Evolutionary conservation across 306 rosid genomes (phyloP).

Genomic region (Pyrus bretschneideri): DNA sequence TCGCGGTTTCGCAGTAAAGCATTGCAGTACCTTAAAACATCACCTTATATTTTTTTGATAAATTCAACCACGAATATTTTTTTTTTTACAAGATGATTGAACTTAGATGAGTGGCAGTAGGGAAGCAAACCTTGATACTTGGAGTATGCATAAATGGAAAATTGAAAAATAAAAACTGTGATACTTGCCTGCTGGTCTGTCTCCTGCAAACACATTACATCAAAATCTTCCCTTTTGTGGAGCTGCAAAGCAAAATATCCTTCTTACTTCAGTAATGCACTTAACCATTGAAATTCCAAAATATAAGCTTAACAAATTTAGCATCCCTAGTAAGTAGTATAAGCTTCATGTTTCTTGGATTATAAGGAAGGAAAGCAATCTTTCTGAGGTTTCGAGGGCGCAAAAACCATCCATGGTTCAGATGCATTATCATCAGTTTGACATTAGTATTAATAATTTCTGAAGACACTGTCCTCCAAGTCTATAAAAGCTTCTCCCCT

Average conservation of each 20-base stretch:
- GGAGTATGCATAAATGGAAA: not conserved
- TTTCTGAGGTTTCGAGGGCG: slow-evolving; percentile 91
- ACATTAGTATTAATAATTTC: slow-evolving; percentile 20
- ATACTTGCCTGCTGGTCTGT: slow-evolving; percentile 82
- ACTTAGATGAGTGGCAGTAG: not conserved
- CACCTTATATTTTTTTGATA: too few relatives aligned
- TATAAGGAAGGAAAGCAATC: slow-evolving; percentile 85
- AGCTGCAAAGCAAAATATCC: slow-evolving; percentile 76
- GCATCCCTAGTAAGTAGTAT: slow-evolving; percentile 49
- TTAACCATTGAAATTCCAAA: slow-evolving; percentile 95
- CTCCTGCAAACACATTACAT: slow-evolving; percentile 87
- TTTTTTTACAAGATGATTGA: not conserved
- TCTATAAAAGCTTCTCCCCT: slow-evolving; percentile 37
- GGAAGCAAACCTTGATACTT: not conserved
- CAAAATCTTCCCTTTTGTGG: slow-evolving; percentile 79
- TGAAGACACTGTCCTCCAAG: slow-evolving; percentile 35
- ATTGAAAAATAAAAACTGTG: not conserved
- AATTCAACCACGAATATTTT: not conserved
- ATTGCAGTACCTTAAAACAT: not conserved
- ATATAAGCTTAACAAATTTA: slow-evolving; percentile 60
- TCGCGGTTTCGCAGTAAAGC: not conserved
- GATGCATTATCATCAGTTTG: slow-evolving; percentile 24
- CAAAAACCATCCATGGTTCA: slow-evolving; percentile 86
- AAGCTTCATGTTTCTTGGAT: slow-evolving; percentile 80
- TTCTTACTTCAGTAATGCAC: slow-evolving; percentile 70